Conservation (phyloP, 1,284 basidiomycete species). For the Sporisorium scitamineum region DNA sequence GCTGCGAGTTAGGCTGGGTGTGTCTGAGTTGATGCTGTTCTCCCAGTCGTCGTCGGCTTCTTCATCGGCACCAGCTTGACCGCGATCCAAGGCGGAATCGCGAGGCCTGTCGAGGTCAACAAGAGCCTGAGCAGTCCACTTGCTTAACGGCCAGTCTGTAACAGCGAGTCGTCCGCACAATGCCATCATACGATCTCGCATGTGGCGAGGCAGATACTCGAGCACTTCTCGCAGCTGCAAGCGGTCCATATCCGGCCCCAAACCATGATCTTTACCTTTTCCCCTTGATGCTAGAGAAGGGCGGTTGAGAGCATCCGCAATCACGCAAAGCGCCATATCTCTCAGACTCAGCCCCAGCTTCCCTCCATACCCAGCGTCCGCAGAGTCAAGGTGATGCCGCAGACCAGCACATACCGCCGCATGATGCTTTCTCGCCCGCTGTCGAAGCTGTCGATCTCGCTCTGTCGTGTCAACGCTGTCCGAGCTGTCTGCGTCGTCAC, state of each 20-base stretch:
- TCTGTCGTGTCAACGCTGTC: neutral
- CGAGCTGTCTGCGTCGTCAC: neutral
- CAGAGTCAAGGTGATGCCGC: neutral
- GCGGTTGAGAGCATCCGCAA: conserved; percentile 32
- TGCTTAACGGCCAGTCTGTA: conserved; percentile 25
- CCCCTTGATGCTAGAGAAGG: neutral
- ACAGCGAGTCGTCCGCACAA: conserved; percentile 31
- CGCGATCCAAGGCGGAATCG: too few species aligned
- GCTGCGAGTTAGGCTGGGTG: neutral
- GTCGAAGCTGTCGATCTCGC: neutral
- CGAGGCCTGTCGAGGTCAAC: neutral
- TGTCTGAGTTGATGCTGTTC: neutral
- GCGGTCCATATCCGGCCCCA: conserved; percentile 2
- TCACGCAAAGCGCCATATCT: conserved; percentile 39
- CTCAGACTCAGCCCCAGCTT: conserved; percentile 8
- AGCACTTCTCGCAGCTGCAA: conserved; percentile 17
- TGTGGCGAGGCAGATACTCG: conserved; percentile 32
- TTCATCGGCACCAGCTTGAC: neutral
- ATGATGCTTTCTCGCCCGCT: neutral
- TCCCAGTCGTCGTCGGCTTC: conserved; percentile 19
- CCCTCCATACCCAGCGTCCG: neutral
- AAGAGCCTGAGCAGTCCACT: conserved; percentile 27
- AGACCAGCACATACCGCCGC: conserved; percentile 18
- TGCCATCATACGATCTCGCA: conserved; percentile 26
- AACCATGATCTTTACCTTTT: neutral